Evolutionary conservation across 148 eudicot species (phyloP).

Genomic region (Tetragonia tetragonoides): DNA sequence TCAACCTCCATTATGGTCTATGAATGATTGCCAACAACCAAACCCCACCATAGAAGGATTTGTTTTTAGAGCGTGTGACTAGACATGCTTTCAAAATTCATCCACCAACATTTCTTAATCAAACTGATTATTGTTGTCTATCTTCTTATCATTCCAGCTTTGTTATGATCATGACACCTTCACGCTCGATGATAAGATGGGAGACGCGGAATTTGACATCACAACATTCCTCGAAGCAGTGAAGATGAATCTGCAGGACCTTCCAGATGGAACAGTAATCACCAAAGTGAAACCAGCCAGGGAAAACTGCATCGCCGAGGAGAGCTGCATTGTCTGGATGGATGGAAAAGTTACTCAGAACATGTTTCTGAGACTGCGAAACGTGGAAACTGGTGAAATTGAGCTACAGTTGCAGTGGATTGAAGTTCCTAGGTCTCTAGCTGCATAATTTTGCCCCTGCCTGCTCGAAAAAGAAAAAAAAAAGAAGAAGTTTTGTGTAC

Average conservation of each 20-base stretch:
- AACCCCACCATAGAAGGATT: not conserved
- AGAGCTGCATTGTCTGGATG: constrained; percentile 33
- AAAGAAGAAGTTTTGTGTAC: not conserved
- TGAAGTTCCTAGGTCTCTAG: constrained; percentile 16
- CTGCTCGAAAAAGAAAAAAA: not conserved
- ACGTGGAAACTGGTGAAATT: constrained; percentile 37
- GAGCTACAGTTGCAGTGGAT: constrained; percentile 35
- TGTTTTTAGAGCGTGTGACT: not conserved
- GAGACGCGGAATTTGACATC: constrained; percentile 37
- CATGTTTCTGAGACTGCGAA: constrained; percentile 37
- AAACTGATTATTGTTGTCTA: not conserved
- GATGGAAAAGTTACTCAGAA: constrained; percentile 32
- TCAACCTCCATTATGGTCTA: too few relatives aligned
- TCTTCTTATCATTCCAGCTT: constrained; percentile 15
- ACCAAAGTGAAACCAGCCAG: constrained; percentile 24
- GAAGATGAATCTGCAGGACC: constrained; percentile 20
- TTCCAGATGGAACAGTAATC: constrained; percentile 32
- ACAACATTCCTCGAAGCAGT: constrained; percentile 29
- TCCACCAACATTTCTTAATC: not conserved
- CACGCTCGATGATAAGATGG: constrained; percentile 42
- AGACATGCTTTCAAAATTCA: not conserved
- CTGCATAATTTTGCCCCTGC: not conserved
- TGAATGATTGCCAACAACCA: not conserved
- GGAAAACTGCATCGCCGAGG: constrained; percentile 37
- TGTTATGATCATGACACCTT: constrained; percentile 39